Base-by-base conservation (phyloP, 768 basidiomycete species). In the Paxillus involutus region DNA sequence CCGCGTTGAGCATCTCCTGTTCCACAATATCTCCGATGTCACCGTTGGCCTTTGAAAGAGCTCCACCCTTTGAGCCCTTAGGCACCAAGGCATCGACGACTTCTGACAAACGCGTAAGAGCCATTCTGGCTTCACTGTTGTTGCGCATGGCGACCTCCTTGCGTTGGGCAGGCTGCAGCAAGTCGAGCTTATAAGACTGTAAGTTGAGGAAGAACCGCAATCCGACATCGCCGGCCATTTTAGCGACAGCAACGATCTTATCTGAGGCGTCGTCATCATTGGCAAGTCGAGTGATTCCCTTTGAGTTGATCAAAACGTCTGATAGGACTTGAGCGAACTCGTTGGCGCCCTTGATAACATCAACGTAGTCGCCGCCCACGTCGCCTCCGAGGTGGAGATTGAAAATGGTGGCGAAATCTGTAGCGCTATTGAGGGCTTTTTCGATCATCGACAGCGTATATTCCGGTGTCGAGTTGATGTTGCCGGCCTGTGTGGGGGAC, bases 391-490 rank as follows among this genome's bases (percentile, higher is more conserved):
- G 81, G 72, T 91, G 92, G 10, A 97, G 83, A 68, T 94, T 93
- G 77, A 93, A 98, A 53, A 94, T 80, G 16, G 89, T 91, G 10
- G 96, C 97, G 64, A 99, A 98, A 65, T 99, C 96, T 44, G 86
- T 98, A 14, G 95, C 93, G 63, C 90, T 96, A 69, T 91, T 95
- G 67, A 89, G 75, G 2, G 94, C 89, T 74, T 98, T 98, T 71
- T 99, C 97, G 65, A 98, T 93, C 89, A 98, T 95, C 1, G 97
- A 97, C 16, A 98, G 77, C 1, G 94, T 96, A 69, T 98, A 98
- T 69, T 98, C 96, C 4, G 97, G 97, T 0, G 97, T 98, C n/a
- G 96, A 93, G 66, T 91, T 96, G 61, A 88, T 81, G 72, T 98
- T 98, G 36, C 96, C 97, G 4, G 89, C 89, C 63, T 94, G 91